Conservation (phyloP, 164 flowering plant species). For the Chimonanthus salicifolius region DNA sequence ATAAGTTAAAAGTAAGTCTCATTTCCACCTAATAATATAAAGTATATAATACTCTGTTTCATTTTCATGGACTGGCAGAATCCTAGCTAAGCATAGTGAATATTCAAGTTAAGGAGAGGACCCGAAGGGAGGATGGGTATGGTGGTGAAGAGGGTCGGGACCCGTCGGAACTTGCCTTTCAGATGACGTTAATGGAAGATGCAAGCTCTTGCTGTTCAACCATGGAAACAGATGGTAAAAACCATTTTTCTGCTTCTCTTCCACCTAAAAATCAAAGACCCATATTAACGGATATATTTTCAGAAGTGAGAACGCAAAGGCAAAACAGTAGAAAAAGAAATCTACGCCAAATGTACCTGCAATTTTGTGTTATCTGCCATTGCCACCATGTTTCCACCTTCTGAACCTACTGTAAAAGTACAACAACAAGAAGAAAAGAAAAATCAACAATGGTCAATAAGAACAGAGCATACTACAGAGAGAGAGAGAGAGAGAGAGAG, state of each 20-base stretch:
- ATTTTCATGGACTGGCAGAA: background rate
- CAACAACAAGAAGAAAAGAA: background rate
- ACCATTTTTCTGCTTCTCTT: background rate
- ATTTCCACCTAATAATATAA: background rate
- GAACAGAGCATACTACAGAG: background rate
- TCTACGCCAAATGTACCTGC: background rate
- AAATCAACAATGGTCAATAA: background rate
- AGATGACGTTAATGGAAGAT: slow-evolving; percentile 11
- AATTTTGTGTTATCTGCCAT: slow-evolving; percentile 5
- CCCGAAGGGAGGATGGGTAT: slow-evolving; percentile 24
- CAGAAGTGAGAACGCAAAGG: background rate
- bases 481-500: slow-evolving; percentile 5
- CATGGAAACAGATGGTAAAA: background rate
- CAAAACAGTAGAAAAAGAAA: background rate
- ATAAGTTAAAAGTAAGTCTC: background rate
- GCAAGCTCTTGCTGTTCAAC: background rate
- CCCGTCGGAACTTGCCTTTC: slow-evolving; percentile 41
- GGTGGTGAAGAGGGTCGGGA: slow-evolving; percentile 47
- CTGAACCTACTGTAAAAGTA: slow-evolving; percentile 6
- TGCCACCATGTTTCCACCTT: slow-evolving; percentile 6
- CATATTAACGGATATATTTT: too few relatives aligned
- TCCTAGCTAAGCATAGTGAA: background rate
- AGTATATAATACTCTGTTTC: too few relatives aligned
- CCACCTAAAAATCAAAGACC: background rate
- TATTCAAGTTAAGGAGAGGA: slow-evolving; percentile 14